Evolutionary conservation across 768 basidiomycete genomes (phyloP), one percentile per base, ranked within the genome.

Genomic region (Collybia nuda): DNA sequence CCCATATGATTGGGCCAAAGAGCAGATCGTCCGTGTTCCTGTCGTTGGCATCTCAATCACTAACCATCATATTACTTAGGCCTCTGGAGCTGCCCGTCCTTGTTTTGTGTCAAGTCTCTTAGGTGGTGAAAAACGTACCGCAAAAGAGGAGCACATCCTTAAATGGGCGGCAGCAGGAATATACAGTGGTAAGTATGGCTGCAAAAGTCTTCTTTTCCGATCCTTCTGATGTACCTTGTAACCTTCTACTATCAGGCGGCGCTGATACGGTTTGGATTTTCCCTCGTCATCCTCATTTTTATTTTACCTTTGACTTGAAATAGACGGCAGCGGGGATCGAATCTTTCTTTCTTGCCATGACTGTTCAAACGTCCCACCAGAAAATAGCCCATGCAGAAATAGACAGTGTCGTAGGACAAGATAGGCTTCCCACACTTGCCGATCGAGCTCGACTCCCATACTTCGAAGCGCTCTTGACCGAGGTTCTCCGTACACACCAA

Each of bases 341-440:
- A 50, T 39, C 51, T 14, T 53, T 22, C 56, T 60, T 52, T 2
- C n/a, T 15, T 29, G 28, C 63, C 2, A 63, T 65, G 67, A 76
- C 79, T 3, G 76, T 81, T 7, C 75, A 78, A 60, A 60, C 58
- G 3, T 59, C 59, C 4, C 50, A 59, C 6, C 67, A 67, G 42
- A 69, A 64, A 53, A 76, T 74, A 53, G 78, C 79, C 0, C 81
- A 81, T 50, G 71, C 65, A 15, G 84, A 84, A 55, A 68, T 84
- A 4, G 78, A 79, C 50, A 47, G 67, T 1, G 69, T 77, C 1
- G 60, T 75, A 43, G 72, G 68, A 1, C 53, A 50, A 5, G 69
- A 68, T 14, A 65, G 75, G 17, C 61, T 74, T 1, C 77, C 77
- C 1, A 66, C 36, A 6, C 57, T 73, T 26, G 58, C 63, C 3